Evolutionary conservation across 2,329 filamentous ascomycete genomes (phyloP).

Genomic region (Blastomyces gilchristii): DNA sequence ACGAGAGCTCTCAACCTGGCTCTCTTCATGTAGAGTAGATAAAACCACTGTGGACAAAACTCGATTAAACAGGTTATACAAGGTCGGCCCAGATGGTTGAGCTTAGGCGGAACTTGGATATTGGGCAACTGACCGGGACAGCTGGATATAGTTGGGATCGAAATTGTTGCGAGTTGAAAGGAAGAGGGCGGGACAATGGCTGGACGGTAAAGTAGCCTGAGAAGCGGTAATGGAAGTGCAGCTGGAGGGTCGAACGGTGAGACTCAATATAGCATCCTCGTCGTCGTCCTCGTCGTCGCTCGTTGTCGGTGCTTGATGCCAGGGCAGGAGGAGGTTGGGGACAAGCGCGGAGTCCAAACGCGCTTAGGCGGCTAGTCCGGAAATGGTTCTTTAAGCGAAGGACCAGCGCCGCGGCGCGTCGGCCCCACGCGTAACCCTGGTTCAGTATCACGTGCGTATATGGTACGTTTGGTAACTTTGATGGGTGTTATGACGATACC

Average conservation of each 20-base stretch:
- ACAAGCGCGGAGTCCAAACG: conserved; percentile 6
- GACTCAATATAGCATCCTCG: neutral
- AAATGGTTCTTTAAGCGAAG: conserved; percentile 6
- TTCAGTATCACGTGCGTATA: conserved; percentile 2
- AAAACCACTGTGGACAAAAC: neutral
- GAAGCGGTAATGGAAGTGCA: neutral
- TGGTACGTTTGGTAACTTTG: neutral
- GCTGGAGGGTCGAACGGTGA: neutral
- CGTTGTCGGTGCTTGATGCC: neutral
- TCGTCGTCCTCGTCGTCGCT: neutral
- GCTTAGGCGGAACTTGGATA: conserved; percentile 3
- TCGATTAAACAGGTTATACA: conserved; percentile 3
- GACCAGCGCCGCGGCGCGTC: conserved; percentile 4
- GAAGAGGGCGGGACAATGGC: neutral
- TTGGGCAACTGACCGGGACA: conserved; percentile 6
- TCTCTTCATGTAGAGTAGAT: neutral
- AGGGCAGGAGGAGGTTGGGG: conserved; percentile 10
- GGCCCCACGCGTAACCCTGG: neutral
- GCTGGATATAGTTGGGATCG: conserved; percentile 7
- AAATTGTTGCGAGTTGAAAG: conserved; percentile 3
- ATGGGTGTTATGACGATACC: neutral
- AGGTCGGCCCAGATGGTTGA: conserved; percentile 1
- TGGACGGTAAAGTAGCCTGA: neutral
- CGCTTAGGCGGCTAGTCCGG: conserved; percentile 8
- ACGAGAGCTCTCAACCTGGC: neutral